Base-by-base conservation (phyloP, 768 basidiomycete species). In the Phlebiopsis gigantea region DNA sequence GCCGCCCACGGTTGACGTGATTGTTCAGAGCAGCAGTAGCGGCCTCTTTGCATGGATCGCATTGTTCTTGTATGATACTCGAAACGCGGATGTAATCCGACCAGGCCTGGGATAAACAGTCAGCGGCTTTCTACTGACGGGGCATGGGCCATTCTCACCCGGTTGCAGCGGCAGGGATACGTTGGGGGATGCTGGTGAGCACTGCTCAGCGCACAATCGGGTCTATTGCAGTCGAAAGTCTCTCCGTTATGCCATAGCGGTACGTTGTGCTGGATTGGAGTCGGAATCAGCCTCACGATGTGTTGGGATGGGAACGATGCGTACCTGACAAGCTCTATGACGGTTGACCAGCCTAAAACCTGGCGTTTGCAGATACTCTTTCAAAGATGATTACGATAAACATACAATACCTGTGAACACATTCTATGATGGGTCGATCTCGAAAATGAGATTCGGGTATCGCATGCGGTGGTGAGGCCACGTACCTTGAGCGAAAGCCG, bases 21-120 rank as follows among this genome's bases (percentile, higher is more conserved):
- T 17, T 57, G 59, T 25, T 52, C 63, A 30, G 53, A 59, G n/a
- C 62, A 29, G 12, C 17, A 4, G 17, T 39, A 29, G 61, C 60
- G 17, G 54, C 62, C 39, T 73, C 70, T 51, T 67, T 67, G 72
- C 86, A 87, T 1, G 47, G 60, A 4, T 85, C 85, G 71, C 86
- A 88, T 55, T 79, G 73, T 56, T 78, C 77, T 62, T 85, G 85
- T 62, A 88, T 84, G 68, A 87, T 73, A 67, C 82, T 89, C 57
- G 77, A 71, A 39, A 88, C 82, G 41, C 77, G 75, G 53, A 80
- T 76, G 39, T 81, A 66, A 62, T 87, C 84, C 48, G 60, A 57
- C 58, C 63, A 67, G 25, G 60, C 62, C 63, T 65, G 56, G n/a
- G 15, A n/a, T n/a, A 47, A 52, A 41, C 17, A 14, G 34, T 45